Conservation (phyloP, 768 basidiomycete species). For the Mycena polygramma region DNA sequence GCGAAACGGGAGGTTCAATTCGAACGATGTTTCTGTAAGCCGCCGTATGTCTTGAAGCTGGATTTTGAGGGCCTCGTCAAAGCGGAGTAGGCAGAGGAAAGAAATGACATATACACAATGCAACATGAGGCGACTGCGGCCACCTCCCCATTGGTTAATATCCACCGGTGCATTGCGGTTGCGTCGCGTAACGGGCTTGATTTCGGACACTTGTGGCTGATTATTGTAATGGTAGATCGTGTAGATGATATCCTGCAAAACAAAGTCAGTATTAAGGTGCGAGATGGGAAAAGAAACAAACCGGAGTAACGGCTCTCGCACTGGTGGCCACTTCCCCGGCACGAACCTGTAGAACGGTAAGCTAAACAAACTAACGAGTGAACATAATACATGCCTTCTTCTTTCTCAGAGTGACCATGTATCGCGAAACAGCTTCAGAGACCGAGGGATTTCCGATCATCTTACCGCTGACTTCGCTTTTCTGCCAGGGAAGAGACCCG, state of each 20-base stretch:
- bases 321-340: conserved; percentile 44
- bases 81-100: conserved; percentile 50
- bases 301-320: conserved; percentile 45
- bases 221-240: conserved; percentile 45
- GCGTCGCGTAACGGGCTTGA: conserved; percentile 38
- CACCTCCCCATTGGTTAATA: conserved; percentile 47
- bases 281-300: no score
- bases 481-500: conserved; percentile 47
- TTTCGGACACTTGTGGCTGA: conserved; percentile 31
- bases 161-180: conserved; percentile 24
- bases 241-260: conserved; percentile 43
- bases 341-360: no score
- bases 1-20: conserved; percentile 41
- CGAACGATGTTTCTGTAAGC: conserved; percentile 24
- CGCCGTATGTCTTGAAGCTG: conserved; percentile 42
- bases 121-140: conserved; percentile 42
- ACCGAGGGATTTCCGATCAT: conserved; percentile 48
- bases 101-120: conserved; percentile 49
- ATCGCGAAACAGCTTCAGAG: conserved; percentile 43
- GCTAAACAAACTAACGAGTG: no score
- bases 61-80: conserved; percentile 53
- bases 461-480: conserved; percentile 38
- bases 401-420: conserved; percentile 45
- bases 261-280: no score
- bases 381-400: conserved; percentile 43